Percentiles rank a stretch among this genome's conserved stretches.
Evolutionary conservation across 768 basidiomycete species (phyloP).

Genomic region (Serendipita indica): DNA sequence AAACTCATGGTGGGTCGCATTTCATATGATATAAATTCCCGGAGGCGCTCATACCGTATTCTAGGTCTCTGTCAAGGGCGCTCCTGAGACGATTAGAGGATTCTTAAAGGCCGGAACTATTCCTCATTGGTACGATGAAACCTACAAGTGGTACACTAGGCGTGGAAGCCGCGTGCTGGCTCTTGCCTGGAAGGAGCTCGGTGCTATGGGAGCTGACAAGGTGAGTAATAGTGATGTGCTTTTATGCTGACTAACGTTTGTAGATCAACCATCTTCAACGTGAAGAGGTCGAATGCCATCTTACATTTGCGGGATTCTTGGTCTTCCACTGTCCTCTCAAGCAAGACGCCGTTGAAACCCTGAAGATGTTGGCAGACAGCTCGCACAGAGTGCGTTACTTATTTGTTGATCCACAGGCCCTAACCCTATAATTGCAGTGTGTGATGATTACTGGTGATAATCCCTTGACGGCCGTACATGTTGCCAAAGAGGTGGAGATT

Average conservation of each 20-base stretch:
- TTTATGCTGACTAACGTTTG: neutral
- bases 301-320: slow-evolving; percentile 88
- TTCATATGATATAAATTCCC: neutral
- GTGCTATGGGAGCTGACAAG: slow-evolving; percentile 51
- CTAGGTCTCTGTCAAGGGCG: slow-evolving; percentile 71
- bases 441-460: slow-evolving; percentile 99
- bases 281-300: slow-evolving; percentile 58
- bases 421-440: slow-evolving; percentile 41
- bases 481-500: slow-evolving; percentile 92
- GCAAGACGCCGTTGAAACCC: slow-evolving; percentile 71
- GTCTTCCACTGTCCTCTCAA: slow-evolving; percentile 99
- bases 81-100: slow-evolving; percentile 85
- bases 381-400: slow-evolving; percentile 70
- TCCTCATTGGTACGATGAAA: slow-evolving; percentile 77
- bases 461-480: slow-evolving; percentile 90
- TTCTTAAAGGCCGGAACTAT: slow-evolving; percentile 52
- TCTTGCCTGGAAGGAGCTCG: slow-evolving; percentile 75
- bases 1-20: slow-evolving; percentile 30
- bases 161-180: slow-evolving; percentile 89
- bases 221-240: slow-evolving; percentile 27
- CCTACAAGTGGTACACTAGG: slow-evolving; percentile 88
- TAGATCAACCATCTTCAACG: slow-evolving; percentile 84
- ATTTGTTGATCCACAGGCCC: slow-evolving; percentile 9
- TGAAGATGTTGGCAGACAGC: slow-evolving; percentile 91
- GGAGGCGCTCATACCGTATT: slow-evolving; percentile 16